These are phyloP conservation scores for Lyophyllum decastes DNA, from an alignment of 768 basidiomycete genomes.

Conservation along the genomic window DNA sequence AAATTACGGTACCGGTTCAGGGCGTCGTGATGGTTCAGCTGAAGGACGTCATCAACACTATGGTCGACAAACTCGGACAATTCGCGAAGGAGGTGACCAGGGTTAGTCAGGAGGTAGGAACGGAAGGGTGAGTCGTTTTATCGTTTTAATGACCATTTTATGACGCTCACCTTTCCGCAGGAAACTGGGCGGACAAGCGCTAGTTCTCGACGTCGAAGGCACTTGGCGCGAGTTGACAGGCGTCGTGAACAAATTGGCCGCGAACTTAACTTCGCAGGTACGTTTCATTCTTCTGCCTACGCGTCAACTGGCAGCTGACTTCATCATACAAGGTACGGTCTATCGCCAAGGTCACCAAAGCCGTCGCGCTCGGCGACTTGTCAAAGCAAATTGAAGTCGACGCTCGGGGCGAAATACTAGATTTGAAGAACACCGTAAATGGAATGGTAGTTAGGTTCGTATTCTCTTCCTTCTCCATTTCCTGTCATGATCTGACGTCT, in stretches of 20 bases:
- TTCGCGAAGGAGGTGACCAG: constrained; percentile 93
- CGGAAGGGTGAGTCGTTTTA: constrained; percentile 53
- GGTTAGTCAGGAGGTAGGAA: constrained; percentile 82
- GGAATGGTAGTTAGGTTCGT: constrained; percentile 54
- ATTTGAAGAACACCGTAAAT: constrained; percentile 69
- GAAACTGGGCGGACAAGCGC: constrained; percentile 84
- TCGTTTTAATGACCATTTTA: background rate
- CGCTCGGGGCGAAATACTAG: constrained; percentile 86
- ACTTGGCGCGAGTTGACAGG: constrained; percentile 87
- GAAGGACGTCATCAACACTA: constrained; percentile 76
- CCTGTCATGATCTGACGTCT: constrained; percentile 36
- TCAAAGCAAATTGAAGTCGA: constrained; percentile 92
- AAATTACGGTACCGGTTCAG: constrained; percentile 78
- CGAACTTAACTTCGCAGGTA: constrained; percentile 75
- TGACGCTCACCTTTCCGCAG: constrained; percentile 41
- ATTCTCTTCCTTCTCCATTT: background rate
- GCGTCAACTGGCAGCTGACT: background rate
- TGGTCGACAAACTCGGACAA: constrained; percentile 71
- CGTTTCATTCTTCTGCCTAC: background rate
- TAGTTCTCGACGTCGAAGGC: constrained; percentile 86
- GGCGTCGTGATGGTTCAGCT: constrained; percentile 81
- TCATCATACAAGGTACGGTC: constrained; percentile 58
- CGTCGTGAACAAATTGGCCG: constrained; percentile 80
- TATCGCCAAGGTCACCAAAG: constrained; percentile 91
- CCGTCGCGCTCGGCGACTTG: constrained; percentile 88